These are phyloP conservation scores for Lactarius sp. DNA, from an alignment of 768 basidiomycete genomes.

Conservation along the genomic window DNA sequence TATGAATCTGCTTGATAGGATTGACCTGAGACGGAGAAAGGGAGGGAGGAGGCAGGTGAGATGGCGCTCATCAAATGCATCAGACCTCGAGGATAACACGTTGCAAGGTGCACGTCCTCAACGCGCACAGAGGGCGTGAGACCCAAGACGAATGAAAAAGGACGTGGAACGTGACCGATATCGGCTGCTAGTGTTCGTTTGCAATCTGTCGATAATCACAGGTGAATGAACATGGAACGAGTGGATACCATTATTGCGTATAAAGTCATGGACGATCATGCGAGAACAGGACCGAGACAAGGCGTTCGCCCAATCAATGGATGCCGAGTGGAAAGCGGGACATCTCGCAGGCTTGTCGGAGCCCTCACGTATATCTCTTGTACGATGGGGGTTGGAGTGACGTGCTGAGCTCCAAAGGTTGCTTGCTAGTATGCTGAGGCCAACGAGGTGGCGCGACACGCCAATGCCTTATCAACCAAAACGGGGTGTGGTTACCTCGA, in stretches of 20 bases:
- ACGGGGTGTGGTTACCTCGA: neutral
- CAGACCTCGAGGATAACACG: conserved; percentile 21
- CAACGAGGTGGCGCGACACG: neutral
- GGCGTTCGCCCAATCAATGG: conserved; percentile 5
- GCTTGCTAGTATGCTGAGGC: neutral
- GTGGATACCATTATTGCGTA: neutral
- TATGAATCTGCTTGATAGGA: conserved; percentile 7
- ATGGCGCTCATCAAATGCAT: conserved; percentile 7
- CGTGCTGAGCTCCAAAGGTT: neutral
- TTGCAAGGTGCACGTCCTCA: conserved; percentile 12
- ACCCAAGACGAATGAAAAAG: neutral
- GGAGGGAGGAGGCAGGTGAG: neutral
- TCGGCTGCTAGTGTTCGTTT: neutral
- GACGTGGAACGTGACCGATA: neutral
- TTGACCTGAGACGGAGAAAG: conserved; percentile 12
- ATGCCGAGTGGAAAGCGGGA: neutral
- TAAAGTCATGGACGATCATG: neutral
- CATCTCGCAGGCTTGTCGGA: neutral
- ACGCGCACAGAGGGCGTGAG: conserved; percentile 1
- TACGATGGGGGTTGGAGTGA: conserved; percentile 2
- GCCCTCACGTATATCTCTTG: neutral
- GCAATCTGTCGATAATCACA: neutral
- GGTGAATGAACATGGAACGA: neutral
- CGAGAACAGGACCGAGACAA: neutral
- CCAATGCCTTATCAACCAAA: neutral